phyloP scores from a whole-genome alignment of 768 basidiomycete genomes.

The Trametes gibbosa region DNA sequence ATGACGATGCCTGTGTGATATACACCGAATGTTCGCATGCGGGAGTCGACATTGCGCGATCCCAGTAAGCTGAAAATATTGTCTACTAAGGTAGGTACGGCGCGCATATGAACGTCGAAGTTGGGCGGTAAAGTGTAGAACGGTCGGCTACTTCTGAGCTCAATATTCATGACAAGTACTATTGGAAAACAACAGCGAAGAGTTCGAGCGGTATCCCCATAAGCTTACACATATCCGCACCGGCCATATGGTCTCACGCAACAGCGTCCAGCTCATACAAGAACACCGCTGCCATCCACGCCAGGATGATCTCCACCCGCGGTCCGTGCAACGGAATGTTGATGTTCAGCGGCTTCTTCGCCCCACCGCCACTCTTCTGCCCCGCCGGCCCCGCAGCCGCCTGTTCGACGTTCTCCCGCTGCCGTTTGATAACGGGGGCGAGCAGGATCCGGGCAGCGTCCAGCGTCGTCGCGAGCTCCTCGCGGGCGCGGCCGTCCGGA shows the following conservation, averaged over 20 bases:
- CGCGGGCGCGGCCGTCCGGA: conserved; percentile 7
- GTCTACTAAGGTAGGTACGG: too few species aligned
- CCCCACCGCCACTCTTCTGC: conserved; percentile 29
- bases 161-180: too few species aligned
- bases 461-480: conserved; percentile 53
- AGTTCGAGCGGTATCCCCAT: too few species aligned
- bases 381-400: conserved; percentile 47
- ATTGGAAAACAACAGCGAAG: too few species aligned
- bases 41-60: too few species aligned
- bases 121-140: too few species aligned
- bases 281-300: conserved; percentile 83
- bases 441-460: conserved; percentile 73
- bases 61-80: too few species aligned
- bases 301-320: conserved; percentile 79
- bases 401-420: conserved; percentile 56
- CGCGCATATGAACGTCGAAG: too few species aligned
- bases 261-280: conserved; percentile 63
- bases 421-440: conserved; percentile 64
- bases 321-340: conserved; percentile 85
- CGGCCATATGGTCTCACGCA: conserved; percentile 12
- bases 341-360: conserved; percentile 60
- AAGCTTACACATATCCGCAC: too few species aligned
- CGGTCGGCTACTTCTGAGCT: too few species aligned
- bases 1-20: too few species aligned
- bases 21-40: too few species aligned